A percentile compares a stretch with the other conserved stretches of the same genome.
phyloP scores from a whole-genome alignment of 805 yeast genomes.

The Candida ovalis region DNA sequence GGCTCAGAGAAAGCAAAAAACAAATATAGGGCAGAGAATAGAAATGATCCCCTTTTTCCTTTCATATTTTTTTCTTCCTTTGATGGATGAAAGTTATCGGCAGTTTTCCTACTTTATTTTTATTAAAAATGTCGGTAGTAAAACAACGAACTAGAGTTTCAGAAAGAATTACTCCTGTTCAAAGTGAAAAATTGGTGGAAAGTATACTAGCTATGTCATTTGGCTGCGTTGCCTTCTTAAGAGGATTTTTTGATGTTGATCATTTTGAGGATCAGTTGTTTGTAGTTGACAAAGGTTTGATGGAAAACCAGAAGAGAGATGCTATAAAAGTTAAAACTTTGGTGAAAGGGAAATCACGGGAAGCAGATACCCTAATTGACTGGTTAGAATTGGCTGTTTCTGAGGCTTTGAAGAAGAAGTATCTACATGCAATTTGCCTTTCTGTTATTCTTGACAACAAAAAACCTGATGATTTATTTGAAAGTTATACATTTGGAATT shows the following conservation, averaged over 20 bases:
- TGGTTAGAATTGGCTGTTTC: conserved; percentile 53
- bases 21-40: no score
- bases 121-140: conserved; percentile 5
- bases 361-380: conserved; percentile 46
- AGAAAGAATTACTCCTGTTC: conserved; percentile 18
- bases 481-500: conserved; percentile 48
- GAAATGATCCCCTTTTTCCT: background rate
- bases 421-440: conserved; percentile 42
- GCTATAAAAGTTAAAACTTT: conserved; percentile 47
- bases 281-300: conserved; percentile 31
- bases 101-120: no score
- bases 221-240: conserved; percentile 53
- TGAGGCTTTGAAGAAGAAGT: conserved; percentile 40
- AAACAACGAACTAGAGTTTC: conserved; percentile 13
- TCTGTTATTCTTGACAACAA: conserved; percentile 41
- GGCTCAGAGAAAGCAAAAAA: background rate
- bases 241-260: conserved; percentile 56
- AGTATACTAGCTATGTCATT: conserved; percentile 49
- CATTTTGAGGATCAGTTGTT: conserved; percentile 47
- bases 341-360: conserved; percentile 40
- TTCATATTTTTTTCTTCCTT: background rate
- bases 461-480: conserved; percentile 41
- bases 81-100: background rate
- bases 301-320: conserved; percentile 5
- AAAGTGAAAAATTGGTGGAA: conserved; percentile 43